A percentile compares a stretch with the other conserved stretches of the same genome.
Evolutionary conservation across 805 yeast genomes (phyloP).

Genomic region (Barnettozyma salicaria): DNA sequence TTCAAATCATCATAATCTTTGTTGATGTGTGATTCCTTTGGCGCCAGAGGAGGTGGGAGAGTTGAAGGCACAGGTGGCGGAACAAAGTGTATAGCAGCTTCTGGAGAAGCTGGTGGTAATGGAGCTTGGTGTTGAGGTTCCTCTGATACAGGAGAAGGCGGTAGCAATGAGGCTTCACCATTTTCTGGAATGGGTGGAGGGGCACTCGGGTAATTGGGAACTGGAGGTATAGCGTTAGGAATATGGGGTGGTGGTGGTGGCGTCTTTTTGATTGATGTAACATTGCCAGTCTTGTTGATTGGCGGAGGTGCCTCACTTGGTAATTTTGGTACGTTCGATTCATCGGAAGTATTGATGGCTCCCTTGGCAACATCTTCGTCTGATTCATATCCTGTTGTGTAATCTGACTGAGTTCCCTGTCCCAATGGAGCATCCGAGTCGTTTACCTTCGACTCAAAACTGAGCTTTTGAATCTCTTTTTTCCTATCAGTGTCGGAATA

Average conservation of each 20-base stretch:
- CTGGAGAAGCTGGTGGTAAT: slow-evolving; percentile 9
- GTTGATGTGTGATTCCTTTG: slow-evolving; percentile 1
- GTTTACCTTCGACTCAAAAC: slow-evolving; percentile 1
- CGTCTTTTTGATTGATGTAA: neutral
- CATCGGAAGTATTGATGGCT: slow-evolving; percentile 5
- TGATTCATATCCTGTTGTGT: slow-evolving; percentile 63
- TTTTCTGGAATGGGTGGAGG: slow-evolving; percentile 21
- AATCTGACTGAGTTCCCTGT: slow-evolving; percentile 25
- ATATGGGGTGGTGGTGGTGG: slow-evolving; percentile 1
- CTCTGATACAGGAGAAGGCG: slow-evolving; percentile 9
- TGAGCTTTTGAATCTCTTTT: slow-evolving; percentile 15
- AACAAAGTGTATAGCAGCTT: slow-evolving; percentile 8
- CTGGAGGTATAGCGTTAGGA: neutral
- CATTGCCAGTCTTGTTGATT: too few species aligned
- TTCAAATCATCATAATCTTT: slow-evolving; percentile 4
- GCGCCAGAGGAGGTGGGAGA: slow-evolving; percentile 7
- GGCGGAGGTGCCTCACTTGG: too few species aligned
- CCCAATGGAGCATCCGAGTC: slow-evolving; percentile 1
- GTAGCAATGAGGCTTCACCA: slow-evolving; percentile 7
- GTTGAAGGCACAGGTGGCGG: slow-evolving; percentile 4
- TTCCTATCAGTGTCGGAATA: slow-evolving; percentile 18
- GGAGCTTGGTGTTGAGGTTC: slow-evolving; percentile 19
- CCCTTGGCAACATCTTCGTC: too few species aligned
- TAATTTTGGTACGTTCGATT: too few species aligned
- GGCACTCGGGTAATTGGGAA: slow-evolving; percentile 6